A percentile compares a stretch with the other conserved stretches of the same genome.
phyloP scores from a whole-genome alignment of 2,329 filamentous ascomycete species.

The Decorospora gaudefroyi region DNA sequence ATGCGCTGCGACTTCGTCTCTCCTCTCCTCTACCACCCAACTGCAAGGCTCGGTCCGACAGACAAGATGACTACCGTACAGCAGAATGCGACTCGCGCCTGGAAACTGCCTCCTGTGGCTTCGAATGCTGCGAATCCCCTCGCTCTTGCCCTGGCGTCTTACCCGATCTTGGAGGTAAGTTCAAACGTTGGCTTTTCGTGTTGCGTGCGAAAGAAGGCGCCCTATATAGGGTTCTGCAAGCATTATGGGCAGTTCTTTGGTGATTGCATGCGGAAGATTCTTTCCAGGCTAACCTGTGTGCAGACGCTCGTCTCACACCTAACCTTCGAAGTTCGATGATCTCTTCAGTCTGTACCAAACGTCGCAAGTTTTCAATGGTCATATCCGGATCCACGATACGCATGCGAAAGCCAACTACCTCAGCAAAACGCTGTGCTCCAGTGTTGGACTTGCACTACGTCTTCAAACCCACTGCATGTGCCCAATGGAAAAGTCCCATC shows the following conservation, averaged over 20 bases:
- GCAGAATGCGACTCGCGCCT: neutral
- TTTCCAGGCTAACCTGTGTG: neutral
- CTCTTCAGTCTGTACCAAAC: conserved; percentile 6
- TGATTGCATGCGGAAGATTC: too few species aligned
- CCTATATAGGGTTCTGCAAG: too few species aligned
- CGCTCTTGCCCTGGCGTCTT: conserved; percentile 2
- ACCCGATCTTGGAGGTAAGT: conserved; percentile 15
- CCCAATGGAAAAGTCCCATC: conserved; percentile 4
- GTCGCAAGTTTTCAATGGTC: conserved; percentile 8
- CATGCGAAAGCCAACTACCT: conserved; percentile 13
- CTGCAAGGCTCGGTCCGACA: neutral
- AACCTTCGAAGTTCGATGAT: conserved; percentile 5
- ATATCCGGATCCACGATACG: conserved; percentile 13
- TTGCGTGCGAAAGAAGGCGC: too few species aligned
- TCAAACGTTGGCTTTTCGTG: neutral
- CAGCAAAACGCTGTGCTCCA: conserved; percentile 17
- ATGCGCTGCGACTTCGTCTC: neutral
- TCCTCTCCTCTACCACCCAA: neutral
- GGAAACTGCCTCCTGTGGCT: conserved; percentile 5
- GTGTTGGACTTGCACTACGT: conserved; percentile 2
- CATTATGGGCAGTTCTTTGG: too few species aligned
- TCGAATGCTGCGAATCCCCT: conserved; percentile 7
- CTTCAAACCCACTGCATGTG: conserved; percentile 9
- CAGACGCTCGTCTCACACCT: conserved; percentile 11
- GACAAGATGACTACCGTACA: neutral